These are phyloP conservation scores for Scleroderma bovista DNA, from an alignment of 768 basidiomycete species.

Conservation along the genomic window DNA sequence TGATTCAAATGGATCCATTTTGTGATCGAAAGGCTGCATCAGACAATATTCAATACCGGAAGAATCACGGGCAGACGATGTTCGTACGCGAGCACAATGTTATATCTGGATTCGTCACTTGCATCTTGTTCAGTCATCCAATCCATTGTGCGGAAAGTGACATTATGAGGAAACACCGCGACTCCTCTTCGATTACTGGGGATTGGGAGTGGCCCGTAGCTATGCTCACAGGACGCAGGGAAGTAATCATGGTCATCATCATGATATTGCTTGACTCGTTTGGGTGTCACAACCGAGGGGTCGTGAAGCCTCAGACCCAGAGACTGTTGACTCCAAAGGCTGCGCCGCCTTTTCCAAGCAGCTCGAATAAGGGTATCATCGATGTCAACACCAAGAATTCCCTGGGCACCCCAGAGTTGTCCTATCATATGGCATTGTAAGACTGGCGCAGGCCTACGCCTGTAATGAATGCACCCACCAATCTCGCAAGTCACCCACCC, in stretches of 20 bases:
- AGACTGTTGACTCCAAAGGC: conserved; percentile 65
- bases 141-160: conserved; percentile 66
- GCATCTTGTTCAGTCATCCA: conserved; percentile 58
- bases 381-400: conserved; percentile 81
- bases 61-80: not conserved
- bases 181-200: conserved; percentile 34
- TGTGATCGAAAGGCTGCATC: conserved; percentile 68
- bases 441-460: not conserved
- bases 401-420: conserved; percentile 55
- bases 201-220: conserved; percentile 69
- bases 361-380: conserved; percentile 67
- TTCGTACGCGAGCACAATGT: conserved; percentile 75
- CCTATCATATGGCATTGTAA: conserved; percentile 36
- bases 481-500: conserved; percentile 84
- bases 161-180: conserved; percentile 69
- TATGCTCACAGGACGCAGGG: conserved; percentile 70
- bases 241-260: conserved; percentile 47
- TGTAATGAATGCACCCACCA: conserved; percentile 39
- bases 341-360: conserved; percentile 69
- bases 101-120: conserved; percentile 60
- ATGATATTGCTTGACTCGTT: conserved; percentile 10
- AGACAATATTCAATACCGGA: not conserved
- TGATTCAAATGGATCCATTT: conserved; percentile 91
- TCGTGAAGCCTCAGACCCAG: not conserved
- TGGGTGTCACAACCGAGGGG: not conserved